Percentiles rank a stretch among this genome's conserved stretches.
phyloP scores from a whole-genome alignment of 2,329 filamentous ascomycete genomes.

The Cladosporium sp. region DNA sequence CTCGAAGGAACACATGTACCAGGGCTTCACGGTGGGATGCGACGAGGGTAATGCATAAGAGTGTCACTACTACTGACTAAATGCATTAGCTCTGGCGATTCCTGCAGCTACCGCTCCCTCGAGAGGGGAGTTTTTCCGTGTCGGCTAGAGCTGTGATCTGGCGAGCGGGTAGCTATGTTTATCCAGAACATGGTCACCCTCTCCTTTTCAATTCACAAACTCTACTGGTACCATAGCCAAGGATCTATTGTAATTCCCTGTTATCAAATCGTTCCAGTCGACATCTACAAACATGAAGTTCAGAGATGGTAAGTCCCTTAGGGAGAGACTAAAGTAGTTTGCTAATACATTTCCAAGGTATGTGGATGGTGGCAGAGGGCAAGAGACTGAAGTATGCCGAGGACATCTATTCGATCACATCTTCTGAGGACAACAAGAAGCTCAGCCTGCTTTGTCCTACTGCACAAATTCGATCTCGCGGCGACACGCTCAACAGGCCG shows the following conservation, averaged over 20 bases:
- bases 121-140: slow-evolving; percentile 16
- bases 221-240: neutral
- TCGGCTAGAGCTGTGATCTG: slow-evolving; percentile 11
- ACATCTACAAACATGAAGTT: slow-evolving; percentile 5
- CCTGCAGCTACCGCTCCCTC: slow-evolving; percentile 6
- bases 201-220: neutral
- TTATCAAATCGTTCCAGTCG: neutral
- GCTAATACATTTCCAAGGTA: slow-evolving; percentile 40
- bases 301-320: slow-evolving; percentile 5
- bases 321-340: too few species aligned
- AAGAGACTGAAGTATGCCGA: slow-evolving; percentile 66
- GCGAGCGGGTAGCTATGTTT: neutral
- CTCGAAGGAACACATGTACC: neutral
- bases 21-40: neutral
- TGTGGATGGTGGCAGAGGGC: slow-evolving; percentile 66
- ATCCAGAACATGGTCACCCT: neutral
- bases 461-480: slow-evolving; percentile 54
- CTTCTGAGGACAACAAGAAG: slow-evolving; percentile 48
- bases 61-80: neutral
- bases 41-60: neutral
- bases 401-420: slow-evolving; percentile 58
- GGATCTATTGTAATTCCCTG: neutral
- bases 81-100: neutral
- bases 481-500: slow-evolving; percentile 55
- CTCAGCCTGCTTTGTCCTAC: slow-evolving; percentile 60